phyloP scores from a whole-genome alignment of 2,329 filamentous ascomycete species.

The Fusarium sp. region DNA sequence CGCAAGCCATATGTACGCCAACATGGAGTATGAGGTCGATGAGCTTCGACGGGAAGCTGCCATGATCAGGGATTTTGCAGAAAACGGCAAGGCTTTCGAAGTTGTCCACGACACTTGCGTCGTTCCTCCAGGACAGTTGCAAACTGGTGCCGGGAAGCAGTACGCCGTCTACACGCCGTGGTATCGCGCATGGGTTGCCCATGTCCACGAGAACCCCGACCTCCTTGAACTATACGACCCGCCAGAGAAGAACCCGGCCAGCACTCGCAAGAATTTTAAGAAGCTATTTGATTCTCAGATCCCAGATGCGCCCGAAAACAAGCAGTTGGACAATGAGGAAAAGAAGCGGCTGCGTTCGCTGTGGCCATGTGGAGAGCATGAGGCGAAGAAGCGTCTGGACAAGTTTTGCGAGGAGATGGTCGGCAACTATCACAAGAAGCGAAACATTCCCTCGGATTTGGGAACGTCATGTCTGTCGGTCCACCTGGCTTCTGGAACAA shows the following conservation, averaged over 20 bases:
- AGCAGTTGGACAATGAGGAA: constrained; percentile 66
- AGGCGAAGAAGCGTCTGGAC: constrained; percentile 68
- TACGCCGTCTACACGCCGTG: constrained; percentile 87
- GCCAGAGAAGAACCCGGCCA: constrained; percentile 48
- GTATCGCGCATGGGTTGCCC: constrained; percentile 77
- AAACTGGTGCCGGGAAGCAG: constrained; percentile 74
- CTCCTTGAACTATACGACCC: constrained; percentile 68
- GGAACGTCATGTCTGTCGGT: constrained; percentile 74
- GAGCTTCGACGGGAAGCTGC: constrained; percentile 79
- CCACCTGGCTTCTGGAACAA: constrained; percentile 72
- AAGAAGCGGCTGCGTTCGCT: constrained; percentile 63
- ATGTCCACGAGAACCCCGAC: constrained; percentile 73
- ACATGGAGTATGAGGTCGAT: constrained; percentile 92
- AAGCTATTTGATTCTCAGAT: constrained; percentile 67
- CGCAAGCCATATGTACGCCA: constrained; percentile 77
- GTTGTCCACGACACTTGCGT: constrained; percentile 82
- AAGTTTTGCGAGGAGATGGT: constrained; percentile 73
- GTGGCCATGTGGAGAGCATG: constrained; percentile 80
- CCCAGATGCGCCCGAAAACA: constrained; percentile 68
- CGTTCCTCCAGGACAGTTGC: constrained; percentile 74
- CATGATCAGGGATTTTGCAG: constrained; percentile 67
- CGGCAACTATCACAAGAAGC: constrained; percentile 65
- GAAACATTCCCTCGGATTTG: constrained; percentile 70
- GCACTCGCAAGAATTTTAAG: constrained; percentile 55
- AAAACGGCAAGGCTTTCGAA: constrained; percentile 72